Base-by-base conservation (phyloP, 805 yeast species). In the Lipomyces japonicus region DNA sequence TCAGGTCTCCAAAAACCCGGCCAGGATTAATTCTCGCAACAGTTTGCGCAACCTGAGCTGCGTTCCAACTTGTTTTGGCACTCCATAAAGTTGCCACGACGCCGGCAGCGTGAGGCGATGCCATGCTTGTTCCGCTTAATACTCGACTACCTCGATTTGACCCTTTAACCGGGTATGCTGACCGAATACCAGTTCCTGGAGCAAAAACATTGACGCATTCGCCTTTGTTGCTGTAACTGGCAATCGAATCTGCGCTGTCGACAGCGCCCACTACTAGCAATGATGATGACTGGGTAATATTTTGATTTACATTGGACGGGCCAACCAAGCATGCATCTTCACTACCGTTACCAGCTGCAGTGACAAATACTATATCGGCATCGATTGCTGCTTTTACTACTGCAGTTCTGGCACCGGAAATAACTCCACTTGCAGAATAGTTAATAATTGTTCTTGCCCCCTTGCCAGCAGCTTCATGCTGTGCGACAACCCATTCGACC, bases 401-500 rank as follows among this genome's bases (percentile, higher is more conserved):
- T 68, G 81, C 62, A 65, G 88, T 95, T 61, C 90, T 77, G 6
- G 95, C 81, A 44, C 88, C 85, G 2, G 96, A 86, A 64, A 82
- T 84, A 63, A 95, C 95, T 67, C 96, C 96, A 63, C 96, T 96
- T 53, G 90, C 75, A 14, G 96, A 89, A 91, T 89, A 87, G 73
- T 91, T 93, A 39, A 71, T 65, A n/a, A 71, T 44, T 14, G 48
- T 81, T 81, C 61, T 65, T 62, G 37, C 63, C 35, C 68, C 67
- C 59, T 65, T 63, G 51, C 52, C 58, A 53, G 61, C 58, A 25
- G 60, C 35, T 45, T 58, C 55, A 67, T 84, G 91, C 34, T 82
- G 73, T 59, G 82, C 80, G 45, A 93, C 89, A 52, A 91, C 95
- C 65, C 67, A 85, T 71, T 83, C 93, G 52, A 83, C 87, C 68